These are phyloP conservation scores for Lasiosphaeria ovina DNA, from an alignment of 495 filamentous ascomycete genomes.

Conservation along the genomic window DNA sequence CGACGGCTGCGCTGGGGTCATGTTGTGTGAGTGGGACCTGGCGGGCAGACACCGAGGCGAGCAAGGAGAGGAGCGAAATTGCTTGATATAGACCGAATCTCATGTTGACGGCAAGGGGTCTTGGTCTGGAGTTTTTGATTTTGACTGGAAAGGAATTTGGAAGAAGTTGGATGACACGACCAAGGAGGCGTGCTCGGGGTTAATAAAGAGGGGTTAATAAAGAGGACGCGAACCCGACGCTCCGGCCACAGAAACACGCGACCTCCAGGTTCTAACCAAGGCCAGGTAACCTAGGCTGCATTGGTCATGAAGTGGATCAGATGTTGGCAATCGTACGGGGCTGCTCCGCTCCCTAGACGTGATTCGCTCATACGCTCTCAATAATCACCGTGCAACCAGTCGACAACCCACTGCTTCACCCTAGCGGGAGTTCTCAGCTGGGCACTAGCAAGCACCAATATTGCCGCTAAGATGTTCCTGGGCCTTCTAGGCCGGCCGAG, in stretches of 20 bases:
- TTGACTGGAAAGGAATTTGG: neutral
- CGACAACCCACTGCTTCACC: neutral
- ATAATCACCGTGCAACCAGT: neutral
- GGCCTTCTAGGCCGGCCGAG: neutral
- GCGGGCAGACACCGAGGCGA: neutral
- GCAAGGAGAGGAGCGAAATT: neutral
- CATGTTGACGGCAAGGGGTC: neutral
- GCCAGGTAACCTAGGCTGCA: too few relatives aligned
- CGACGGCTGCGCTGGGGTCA: neutral
- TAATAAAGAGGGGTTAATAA: too few relatives aligned
- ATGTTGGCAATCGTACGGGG: too few relatives aligned
- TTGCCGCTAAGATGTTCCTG: neutral
- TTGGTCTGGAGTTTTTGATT: neutral
- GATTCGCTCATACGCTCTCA: too few relatives aligned
- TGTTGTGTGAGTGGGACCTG: neutral
- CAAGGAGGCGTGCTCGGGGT: neutral
- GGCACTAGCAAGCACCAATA: neutral
- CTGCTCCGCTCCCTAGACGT: too few relatives aligned
- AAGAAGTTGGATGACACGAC: neutral
- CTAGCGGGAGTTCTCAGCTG: too few relatives aligned
- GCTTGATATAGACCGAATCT: neutral
- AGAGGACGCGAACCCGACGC: too few relatives aligned
- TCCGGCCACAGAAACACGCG: too few relatives aligned
- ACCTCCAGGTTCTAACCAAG: too few relatives aligned
- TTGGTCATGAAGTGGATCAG: too few relatives aligned